A percentile compares a stretch with the other conserved stretches of the same genome.
phyloP scores from a whole-genome alignment of 2,329 filamentous ascomycete species.

The Blastomyces silverae region DNA sequence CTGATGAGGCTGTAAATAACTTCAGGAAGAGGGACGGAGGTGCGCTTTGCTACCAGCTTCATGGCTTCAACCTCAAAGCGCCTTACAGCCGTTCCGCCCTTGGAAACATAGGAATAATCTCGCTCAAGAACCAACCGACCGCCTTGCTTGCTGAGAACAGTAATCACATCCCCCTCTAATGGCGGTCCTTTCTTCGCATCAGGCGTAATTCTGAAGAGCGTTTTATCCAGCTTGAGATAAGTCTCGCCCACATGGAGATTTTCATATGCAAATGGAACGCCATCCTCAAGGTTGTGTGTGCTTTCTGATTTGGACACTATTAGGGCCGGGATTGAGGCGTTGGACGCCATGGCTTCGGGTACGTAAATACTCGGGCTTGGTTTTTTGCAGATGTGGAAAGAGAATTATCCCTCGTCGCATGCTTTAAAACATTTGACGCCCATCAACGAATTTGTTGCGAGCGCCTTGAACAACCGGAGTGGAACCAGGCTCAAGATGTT shows the following conservation, averaged over 20 bases:
- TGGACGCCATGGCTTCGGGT: constrained; percentile 15
- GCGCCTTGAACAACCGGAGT: not conserved
- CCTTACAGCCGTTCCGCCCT: constrained; percentile 12
- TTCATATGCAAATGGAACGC: constrained; percentile 13
- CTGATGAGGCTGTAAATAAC: constrained; percentile 17
- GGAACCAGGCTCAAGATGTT: not conserved
- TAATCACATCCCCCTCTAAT: constrained; percentile 15
- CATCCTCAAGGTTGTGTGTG: constrained; percentile 11
- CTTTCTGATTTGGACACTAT: constrained; percentile 13
- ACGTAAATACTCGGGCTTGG: constrained; percentile 12
- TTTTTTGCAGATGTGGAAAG: constrained; percentile 14
- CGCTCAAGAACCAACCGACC: constrained; percentile 15
- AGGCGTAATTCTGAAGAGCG: constrained; percentile 10
- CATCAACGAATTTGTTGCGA: constrained; percentile 8
- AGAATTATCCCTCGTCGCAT: constrained; percentile 16
- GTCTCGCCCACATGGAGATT: constrained; percentile 16
- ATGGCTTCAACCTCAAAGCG: constrained; percentile 15
- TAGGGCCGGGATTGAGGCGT: constrained; percentile 14
- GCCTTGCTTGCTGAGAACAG: constrained; percentile 16
- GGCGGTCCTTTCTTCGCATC: constrained; percentile 5
- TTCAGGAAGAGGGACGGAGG: constrained; percentile 23
- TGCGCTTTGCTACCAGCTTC: constrained; percentile 19
- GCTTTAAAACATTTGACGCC: constrained; percentile 14
- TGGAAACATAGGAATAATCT: constrained; percentile 15
- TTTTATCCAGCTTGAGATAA: constrained; percentile 13